Evolutionary conservation across 257 asterid genomes (phyloP).

Genomic region (Solanum habrochaites): DNA sequence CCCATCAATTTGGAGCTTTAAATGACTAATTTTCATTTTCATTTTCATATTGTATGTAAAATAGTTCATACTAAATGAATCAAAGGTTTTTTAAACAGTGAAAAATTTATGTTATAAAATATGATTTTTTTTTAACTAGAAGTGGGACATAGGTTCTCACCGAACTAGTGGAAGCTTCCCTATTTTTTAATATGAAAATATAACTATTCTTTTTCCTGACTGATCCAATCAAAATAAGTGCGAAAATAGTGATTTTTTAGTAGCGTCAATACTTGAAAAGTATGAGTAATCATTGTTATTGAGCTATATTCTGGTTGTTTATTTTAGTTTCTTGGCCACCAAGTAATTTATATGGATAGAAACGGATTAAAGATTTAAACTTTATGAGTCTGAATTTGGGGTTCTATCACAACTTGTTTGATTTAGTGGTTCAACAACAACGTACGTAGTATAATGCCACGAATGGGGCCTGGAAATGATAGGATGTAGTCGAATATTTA

Average conservation of each 20-base stretch:
- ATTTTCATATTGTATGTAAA: not conserved
- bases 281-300: not conserved
- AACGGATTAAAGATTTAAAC: not conserved
- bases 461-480: not conserved
- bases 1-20: not conserved
- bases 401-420: not conserved
- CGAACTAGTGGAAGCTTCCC: not conserved
- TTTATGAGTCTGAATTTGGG: not conserved
- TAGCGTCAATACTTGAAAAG: not conserved
- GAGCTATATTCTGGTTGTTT: not conserved
- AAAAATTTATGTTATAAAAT: not conserved
- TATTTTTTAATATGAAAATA: no score
- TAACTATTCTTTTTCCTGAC: not conserved
- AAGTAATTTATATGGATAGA: not conserved
- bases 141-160: no score
- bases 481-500: not conserved
- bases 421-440: not conserved
- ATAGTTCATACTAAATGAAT: not conserved
- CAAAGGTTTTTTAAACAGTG: not conserved
- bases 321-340: not conserved
- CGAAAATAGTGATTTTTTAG: not conserved
- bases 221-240: not conserved
- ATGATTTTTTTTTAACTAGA: no score
- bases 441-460: not conserved
- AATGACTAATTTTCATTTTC: not conserved